These are phyloP conservation scores for Coix lacrymajobi DNA, from an alignment of 176 grass and related monocot genomes.

Conservation along the genomic window DNA sequence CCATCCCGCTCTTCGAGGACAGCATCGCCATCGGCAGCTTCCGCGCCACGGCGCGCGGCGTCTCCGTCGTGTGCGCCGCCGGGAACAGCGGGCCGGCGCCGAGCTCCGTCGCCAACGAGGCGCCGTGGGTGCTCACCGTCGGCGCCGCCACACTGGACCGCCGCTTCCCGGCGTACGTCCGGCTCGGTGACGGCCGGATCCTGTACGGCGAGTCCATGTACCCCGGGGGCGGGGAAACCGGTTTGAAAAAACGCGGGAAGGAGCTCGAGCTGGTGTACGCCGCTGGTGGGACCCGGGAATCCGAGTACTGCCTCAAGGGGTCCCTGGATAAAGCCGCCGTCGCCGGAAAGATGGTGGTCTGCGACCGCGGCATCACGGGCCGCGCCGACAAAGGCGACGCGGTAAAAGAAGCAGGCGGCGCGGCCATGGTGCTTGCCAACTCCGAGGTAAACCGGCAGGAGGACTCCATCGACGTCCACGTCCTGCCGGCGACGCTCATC, in stretches of 20 bases:
- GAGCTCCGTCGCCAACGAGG: conserved; percentile 77
- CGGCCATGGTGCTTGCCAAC: conserved; percentile 74
- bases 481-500: conserved; percentile 59
- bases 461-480: conserved; percentile 81
- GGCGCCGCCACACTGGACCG: conserved; percentile 65
- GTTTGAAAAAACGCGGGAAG: conserved; percentile 70
- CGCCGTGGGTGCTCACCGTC: conserved; percentile 73
- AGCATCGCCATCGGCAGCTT: conserved; percentile 92
- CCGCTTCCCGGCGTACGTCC: conserved; percentile 64
- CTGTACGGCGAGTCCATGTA: conserved; percentile 94
- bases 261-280: conserved; percentile 62
- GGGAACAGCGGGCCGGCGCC: conserved; percentile 68
- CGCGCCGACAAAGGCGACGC: conserved; percentile 72
- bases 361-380: conserved; percentile 70
- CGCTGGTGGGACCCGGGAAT: conserved; percentile 39
- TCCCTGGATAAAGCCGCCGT: conserved; percentile 47
- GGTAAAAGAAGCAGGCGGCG: conserved; percentile 57
- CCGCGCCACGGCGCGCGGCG: conserved; percentile 54
- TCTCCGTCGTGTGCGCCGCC: conserved; percentile 65
- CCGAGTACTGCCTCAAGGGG: conserved; percentile 67
- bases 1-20: conserved; percentile 89
- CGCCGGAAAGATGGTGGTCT: conserved; percentile 76
- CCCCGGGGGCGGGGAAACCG: conserved; percentile 48
- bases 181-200: conserved; percentile 50
- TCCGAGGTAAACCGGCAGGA: conserved; percentile 73